Conservation (phyloP, 805 yeast genomes). For the Clavispora carvajalis region DNA sequence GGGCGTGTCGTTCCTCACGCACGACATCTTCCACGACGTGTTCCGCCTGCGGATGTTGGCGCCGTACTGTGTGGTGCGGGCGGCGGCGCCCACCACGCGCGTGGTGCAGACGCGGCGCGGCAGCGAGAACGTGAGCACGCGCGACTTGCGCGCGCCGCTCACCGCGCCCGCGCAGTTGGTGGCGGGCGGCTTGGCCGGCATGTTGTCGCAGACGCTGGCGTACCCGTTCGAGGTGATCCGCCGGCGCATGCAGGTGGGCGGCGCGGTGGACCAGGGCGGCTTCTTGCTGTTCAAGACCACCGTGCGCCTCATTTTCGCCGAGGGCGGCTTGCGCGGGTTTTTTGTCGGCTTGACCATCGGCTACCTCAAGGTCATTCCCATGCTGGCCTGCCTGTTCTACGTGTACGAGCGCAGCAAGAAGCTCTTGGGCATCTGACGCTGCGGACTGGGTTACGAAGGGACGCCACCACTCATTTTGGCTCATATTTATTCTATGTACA, state of each 20-base stretch:
- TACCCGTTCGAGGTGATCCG: constrained; percentile 95
- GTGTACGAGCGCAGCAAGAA: constrained; percentile 86
- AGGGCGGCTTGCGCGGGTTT: constrained; percentile 80
- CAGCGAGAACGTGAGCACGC: constrained; percentile 21
- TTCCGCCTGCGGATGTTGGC: constrained; percentile 59
- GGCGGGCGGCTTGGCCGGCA: constrained; percentile 96
- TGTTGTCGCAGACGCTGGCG: constrained; percentile 92
- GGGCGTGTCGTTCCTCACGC: constrained; percentile 93
- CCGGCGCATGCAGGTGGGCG: constrained; percentile 94
- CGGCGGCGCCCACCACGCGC: constrained; percentile 9
- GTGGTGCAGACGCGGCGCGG: constrained; percentile 15
- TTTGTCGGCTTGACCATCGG: constrained; percentile 95
- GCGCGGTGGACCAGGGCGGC: constrained; percentile 58
- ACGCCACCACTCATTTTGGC: no score
- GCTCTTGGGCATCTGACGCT: constrained; percentile 53
- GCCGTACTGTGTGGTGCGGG: constrained; percentile 40
- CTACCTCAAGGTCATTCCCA: constrained; percentile 89
- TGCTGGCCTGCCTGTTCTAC: constrained; percentile 94
- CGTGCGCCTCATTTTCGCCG: constrained; percentile 56
- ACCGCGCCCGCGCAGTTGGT: constrained; percentile 86
- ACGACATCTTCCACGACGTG: constrained; percentile 84
- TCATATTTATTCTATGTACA: constrained; percentile 3
- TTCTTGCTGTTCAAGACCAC: constrained; percentile 51
- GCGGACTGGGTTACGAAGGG: no score
- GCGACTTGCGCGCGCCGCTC: constrained; percentile 56